These are phyloP conservation scores for Yamadazyma dushanensis DNA, from an alignment of 1,139 yeast species.

Conservation along the genomic window DNA sequence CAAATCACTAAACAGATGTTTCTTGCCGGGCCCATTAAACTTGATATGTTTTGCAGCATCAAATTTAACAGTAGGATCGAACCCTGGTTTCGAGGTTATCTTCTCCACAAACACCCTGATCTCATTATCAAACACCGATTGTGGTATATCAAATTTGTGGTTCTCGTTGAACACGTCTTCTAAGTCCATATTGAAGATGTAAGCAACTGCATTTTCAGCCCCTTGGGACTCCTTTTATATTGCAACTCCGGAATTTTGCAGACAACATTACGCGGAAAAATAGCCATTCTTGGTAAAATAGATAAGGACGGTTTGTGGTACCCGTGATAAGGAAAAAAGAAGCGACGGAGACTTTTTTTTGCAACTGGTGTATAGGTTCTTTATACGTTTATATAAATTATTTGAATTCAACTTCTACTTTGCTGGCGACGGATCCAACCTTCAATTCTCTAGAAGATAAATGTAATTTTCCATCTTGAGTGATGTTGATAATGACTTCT, in stretches of 20 bases:
- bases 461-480: conserved; percentile 80
- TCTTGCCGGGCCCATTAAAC: conserved; percentile 13
- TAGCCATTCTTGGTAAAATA: no score
- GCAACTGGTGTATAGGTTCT: no score
- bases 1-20: conserved; percentile 20
- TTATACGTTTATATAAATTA: no score
- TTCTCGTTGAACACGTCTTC: conserved; percentile 19
- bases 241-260: no score
- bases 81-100: conserved; percentile 23
- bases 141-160: conserved; percentile 23
- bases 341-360: no score
- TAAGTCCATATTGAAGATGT: conserved; percentile 5
- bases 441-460: conserved; percentile 81
- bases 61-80: conserved; percentile 24
- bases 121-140: conserved; percentile 25
- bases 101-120: conserved; percentile 17
- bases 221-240: no score
- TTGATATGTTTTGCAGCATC: conserved; percentile 26
- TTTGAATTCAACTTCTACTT: conserved; percentile 41
- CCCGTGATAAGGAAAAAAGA: no score
- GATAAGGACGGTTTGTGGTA: not conserved
- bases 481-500: conserved; percentile 81
- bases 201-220: no score
- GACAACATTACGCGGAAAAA: no score
- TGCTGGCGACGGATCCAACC: conserved; percentile 59